Evolutionary conservation across 768 basidiomycete genomes (phyloP).

Genomic region (Grammothele lineata): DNA sequence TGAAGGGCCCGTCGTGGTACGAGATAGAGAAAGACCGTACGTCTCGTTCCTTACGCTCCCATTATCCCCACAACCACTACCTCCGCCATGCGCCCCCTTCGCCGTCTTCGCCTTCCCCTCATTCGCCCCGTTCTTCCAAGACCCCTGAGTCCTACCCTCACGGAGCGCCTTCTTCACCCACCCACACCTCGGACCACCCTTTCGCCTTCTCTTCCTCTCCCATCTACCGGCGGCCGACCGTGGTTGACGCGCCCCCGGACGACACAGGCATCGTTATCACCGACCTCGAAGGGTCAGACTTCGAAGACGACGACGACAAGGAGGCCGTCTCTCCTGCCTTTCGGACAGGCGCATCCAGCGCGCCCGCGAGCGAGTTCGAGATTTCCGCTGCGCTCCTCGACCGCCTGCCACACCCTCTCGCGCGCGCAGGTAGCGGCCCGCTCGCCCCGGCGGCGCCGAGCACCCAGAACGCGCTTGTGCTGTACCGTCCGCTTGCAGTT

Average conservation of each 20-base stretch:
- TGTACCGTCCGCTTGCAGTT: constrained; percentile 22
- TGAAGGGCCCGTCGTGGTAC: constrained; percentile 64
- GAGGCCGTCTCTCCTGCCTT: not conserved
- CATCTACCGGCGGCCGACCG: constrained; percentile 8
- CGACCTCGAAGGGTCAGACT: constrained; percentile 39
- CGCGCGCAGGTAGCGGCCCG: not conserved
- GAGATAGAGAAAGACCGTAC: constrained; percentile 67
- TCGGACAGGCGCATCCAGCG: constrained; percentile 23
- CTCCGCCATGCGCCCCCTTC: not conserved
- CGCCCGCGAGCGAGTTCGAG: constrained; percentile 17
- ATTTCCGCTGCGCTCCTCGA: constrained; percentile 22
- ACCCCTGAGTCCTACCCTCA: no score
- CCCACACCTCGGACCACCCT: no score
- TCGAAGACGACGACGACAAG: constrained; percentile 19
- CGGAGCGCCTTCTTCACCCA: not conserved
- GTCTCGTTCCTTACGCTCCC: constrained; percentile 30
- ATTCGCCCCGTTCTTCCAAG: not conserved
- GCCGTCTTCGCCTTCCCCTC: not conserved
- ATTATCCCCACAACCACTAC: constrained; percentile 6
- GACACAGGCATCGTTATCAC: constrained; percentile 59
- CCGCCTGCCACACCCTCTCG: constrained; percentile 10
- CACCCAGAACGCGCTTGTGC: constrained; percentile 23
- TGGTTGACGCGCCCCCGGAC: constrained; percentile 5
- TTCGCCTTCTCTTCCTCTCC: not conserved
- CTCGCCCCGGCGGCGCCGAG: constrained; percentile 10